Evolutionary conservation across 805 yeast genomes (phyloP), one percentile per base, ranked within the genome.

Genomic region (Starmera dryadoides): DNA sequence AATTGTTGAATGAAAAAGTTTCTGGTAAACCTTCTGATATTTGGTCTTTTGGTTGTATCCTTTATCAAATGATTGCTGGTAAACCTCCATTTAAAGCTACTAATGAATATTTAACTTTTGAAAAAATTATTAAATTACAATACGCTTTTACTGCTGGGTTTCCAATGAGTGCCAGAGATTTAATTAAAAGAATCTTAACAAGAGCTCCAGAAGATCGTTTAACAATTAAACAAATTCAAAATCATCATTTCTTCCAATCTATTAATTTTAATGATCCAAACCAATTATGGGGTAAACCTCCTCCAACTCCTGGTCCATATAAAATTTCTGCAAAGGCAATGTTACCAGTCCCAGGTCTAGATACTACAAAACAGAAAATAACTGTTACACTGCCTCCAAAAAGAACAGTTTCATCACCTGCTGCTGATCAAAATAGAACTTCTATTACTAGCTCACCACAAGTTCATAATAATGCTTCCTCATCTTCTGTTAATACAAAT

Each of bases 11-110:
- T 46, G 85, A 74, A 51, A 84, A 82, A 50, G 80, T 77, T 41
- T 86, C 87, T 0, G 97, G 97, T 1, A 81, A 79, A 49, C 88
- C 97, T 1, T 85, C 96, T 36, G 99, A 93, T 62, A 81, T 93
- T n/a, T 93, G 99, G 99, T 89, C 98, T 10, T 86, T 95, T 61
- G 99, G 98, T 1, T 88, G 98, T 58, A 91, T 93, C 8, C 60
- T 93, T 1, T 93, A 85, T 59, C 98, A 93, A 58, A 86, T 93
- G 95, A 78, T 89, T 19, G 95, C 95, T 43, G 96, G 97, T 0
- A 75, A 73, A 47, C 93, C 97, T 1, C 94, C 95, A 6, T 85
- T 85, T 59, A 84, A 83, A 53, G 94, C 91, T 2, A 71, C 87
- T 0, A 85, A 84, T 55, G 95, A 85, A 53, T 85, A 84, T 52